These are phyloP conservation scores for Exophiala sp. DNA, from an alignment of 2,329 filamentous ascomycete genomes.

Conservation along the genomic window DNA sequence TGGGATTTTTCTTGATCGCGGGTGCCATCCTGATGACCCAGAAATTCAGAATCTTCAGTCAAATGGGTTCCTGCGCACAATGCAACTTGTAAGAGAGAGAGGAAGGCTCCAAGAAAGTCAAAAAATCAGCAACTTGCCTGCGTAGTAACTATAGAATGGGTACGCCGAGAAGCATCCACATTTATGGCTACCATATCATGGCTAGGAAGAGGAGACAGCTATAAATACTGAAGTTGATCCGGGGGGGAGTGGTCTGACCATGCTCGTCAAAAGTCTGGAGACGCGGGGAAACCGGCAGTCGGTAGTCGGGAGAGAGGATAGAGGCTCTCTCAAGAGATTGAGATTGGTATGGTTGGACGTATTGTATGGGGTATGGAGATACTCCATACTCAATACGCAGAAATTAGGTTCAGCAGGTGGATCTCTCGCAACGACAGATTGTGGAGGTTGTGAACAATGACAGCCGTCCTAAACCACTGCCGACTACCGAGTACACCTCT, in stretches of 20 bases:
- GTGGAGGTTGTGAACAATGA: neutral
- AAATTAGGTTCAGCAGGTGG: neutral
- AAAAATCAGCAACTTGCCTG: neutral
- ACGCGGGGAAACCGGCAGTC: neutral
- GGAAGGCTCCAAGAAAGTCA: neutral
- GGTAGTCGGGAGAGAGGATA: neutral
- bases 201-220: neutral
- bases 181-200: neutral
- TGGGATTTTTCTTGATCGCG: slow-evolving; percentile 1
- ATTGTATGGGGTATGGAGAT: neutral
- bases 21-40: slow-evolving; percentile 2
- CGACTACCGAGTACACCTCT: neutral
- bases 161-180: neutral
- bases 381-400: no score
- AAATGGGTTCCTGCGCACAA: neutral
- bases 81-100: neutral
- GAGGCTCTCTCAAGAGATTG: neutral
- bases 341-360: neutral
- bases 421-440: neutral
- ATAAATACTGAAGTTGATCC: slow-evolving; percentile 3
- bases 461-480: neutral
- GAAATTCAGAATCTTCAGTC: neutral
- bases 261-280: slow-evolving; percentile 9
- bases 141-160: neutral
- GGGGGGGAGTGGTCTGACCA: slow-evolving; percentile 5